Percentiles rank a stretch among this genome's conserved stretches.
phyloP scores from a whole-genome alignment of 768 basidiomycete genomes.

The Holtermannia corniformis region DNA sequence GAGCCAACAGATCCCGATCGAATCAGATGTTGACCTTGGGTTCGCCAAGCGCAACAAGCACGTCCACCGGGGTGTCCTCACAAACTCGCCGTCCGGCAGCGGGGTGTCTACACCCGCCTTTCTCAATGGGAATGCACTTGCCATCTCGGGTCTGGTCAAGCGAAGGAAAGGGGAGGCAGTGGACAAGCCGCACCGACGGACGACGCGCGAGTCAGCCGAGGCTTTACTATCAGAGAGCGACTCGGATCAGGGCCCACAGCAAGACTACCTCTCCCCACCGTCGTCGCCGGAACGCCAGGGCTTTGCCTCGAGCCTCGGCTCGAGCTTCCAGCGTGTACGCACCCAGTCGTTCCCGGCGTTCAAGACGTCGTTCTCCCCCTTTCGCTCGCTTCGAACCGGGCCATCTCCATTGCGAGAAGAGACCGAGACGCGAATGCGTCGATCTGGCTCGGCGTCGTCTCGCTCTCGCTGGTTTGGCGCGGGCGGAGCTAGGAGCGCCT shows the following conservation, averaged over 20 bases:
- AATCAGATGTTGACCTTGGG: slow-evolving; percentile 68
- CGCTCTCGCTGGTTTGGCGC: background rate
- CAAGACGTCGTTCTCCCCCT: slow-evolving; percentile 41
- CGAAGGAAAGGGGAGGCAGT: too few species aligned
- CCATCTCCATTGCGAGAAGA: background rate
- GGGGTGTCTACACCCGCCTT: slow-evolving; percentile 6
- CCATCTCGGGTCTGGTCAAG: background rate
- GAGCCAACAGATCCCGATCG: slow-evolving; percentile 58
- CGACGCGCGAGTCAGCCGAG: slow-evolving; percentile 8
- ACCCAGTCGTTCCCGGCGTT: slow-evolving; percentile 48
- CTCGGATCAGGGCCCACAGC: slow-evolving; percentile 7
- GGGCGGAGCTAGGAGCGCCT: background rate
- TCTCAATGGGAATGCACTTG: background rate
- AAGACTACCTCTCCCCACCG: slow-evolving; percentile 4
- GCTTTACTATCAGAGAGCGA: slow-evolving; percentile 11
- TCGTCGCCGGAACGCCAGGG: slow-evolving; percentile 11
- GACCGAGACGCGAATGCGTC: background rate
- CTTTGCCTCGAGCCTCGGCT: slow-evolving; percentile 35
- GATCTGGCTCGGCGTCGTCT: background rate
- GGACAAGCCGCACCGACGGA: slow-evolving; percentile 4
- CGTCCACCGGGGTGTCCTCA: slow-evolving; percentile 21
- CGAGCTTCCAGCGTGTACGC: slow-evolving; percentile 46
- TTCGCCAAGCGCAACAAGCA: slow-evolving; percentile 47
- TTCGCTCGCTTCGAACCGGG: slow-evolving; percentile 7
- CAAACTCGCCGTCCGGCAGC: background rate